Percentiles rank a stretch among this genome's conserved stretches.
Evolutionary conservation across 495 filamentous ascomycete species (phyloP).

Genomic region (Penicillium mononematosum): DNA sequence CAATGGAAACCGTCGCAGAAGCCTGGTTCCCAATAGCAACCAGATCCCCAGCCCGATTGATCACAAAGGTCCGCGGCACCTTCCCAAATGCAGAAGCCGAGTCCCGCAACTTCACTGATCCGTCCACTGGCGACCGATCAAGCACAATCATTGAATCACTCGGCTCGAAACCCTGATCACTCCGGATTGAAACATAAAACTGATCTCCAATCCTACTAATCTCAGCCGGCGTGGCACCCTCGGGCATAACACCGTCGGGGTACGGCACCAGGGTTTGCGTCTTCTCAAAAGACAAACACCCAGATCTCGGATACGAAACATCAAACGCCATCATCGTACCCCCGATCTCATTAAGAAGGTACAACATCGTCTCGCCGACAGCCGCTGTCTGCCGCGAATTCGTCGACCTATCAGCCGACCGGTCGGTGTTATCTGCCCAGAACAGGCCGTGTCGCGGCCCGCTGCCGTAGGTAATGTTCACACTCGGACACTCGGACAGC

Average conservation of each 20-base stretch:
- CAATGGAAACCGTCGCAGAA: constrained; percentile 57
- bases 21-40: constrained; percentile 63
- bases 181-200: constrained; percentile 47
- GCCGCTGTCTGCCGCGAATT: constrained; percentile 28
- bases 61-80: constrained; percentile 62
- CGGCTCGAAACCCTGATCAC: constrained; percentile 36
- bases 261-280: constrained; percentile 34
- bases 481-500: constrained; percentile 25
- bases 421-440: constrained; percentile 29
- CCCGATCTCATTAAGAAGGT: constrained; percentile 61
- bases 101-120: constrained; percentile 49
- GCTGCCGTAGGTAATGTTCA: constrained; percentile 46
- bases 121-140: constrained; percentile 37
- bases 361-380: constrained; percentile 47
- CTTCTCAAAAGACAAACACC: constrained; percentile 43
- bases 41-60: constrained; percentile 61
- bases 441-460: constrained; percentile 72
- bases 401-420: not conserved
- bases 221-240: constrained; percentile 38
- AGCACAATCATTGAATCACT: constrained; percentile 39
- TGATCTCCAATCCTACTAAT: constrained; percentile 29
- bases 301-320: constrained; percentile 51
- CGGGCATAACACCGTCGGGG: constrained; percentile 26
- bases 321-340: constrained; percentile 58
- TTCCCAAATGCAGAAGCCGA: constrained; percentile 56